Evolutionary conservation across 106 monocot species (phyloP).

Genomic region (Apostasia shenzhenica): DNA sequence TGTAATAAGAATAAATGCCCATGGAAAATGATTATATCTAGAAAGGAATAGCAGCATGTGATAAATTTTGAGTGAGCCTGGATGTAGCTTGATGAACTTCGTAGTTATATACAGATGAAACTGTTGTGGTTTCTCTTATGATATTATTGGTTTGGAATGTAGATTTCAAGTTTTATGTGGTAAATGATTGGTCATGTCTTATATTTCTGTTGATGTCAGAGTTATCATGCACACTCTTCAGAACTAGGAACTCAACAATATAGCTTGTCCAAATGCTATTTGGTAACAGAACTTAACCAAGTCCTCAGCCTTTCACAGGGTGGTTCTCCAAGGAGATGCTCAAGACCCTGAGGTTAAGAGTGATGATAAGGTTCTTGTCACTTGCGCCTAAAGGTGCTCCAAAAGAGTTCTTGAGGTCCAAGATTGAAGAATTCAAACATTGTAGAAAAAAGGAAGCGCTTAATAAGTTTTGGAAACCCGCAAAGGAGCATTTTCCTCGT

Average conservation of each 20-base stretch:
- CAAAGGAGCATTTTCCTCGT: conserved; percentile 9
- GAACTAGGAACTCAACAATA: neutral
- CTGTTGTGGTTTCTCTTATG: neutral
- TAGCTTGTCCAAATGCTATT: neutral
- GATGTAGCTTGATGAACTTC: too few species aligned
- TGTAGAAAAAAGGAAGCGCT: conserved; percentile 38
- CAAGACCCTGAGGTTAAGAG: conserved; percentile 32
- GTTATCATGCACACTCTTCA: too few species aligned
- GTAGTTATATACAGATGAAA: neutral
- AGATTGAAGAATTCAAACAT: conserved; percentile 30
- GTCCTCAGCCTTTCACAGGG: conserved; percentile 42
- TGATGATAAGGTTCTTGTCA: conserved; percentile 47
- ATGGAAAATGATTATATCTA: too few species aligned
- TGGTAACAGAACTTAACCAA: neutral
- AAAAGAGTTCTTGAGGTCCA: conserved; percentile 23
- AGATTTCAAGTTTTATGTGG: neutral
- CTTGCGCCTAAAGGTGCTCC: conserved; percentile 24
- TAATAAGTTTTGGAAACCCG: conserved; percentile 17
- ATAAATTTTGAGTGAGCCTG: too few species aligned
- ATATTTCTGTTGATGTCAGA: neutral
- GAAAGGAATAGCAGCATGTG: too few species aligned
- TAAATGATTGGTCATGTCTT: neutral
- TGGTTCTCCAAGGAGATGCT: conserved; percentile 45
- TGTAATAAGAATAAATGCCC: too few species aligned
- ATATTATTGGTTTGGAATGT: neutral